Evolutionary conservation across 331 rosid species (phyloP), one percentile per base, ranked within the genome.

Genomic region (Cucumis variabilis): DNA sequence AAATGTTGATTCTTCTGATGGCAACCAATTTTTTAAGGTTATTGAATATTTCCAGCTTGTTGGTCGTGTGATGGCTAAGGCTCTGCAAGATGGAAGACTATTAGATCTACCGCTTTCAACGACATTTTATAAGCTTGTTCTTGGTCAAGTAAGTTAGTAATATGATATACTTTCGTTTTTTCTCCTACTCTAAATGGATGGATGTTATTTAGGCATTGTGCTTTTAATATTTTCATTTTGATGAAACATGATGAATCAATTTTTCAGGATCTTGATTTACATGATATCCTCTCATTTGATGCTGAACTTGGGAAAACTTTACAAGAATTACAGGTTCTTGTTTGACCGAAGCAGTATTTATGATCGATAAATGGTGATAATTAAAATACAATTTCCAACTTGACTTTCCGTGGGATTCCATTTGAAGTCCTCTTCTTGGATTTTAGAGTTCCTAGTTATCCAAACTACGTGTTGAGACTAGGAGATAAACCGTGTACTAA

Each of bases 41-140:
- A 91, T 92, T 0, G 99, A 97, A 87, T 94, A 97, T 92, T 97
- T 94, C 91, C 96, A 98, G 88, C 86, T 97, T 85, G 89, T 97
- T 27, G 99, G 99, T 24, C 98, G 98, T 48, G 98, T 94, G 69
- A 92, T 93, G 92, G 99, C 99, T 44, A 97, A 97, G 90, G 99
- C 99, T 88, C 98, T 97, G 83, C 99, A 97, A 91, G 99, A 97
- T 92, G 99, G 99, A 73, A 94, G 99, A 81, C 91, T 97, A 14
- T 88, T 97, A 92, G 99, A 97, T 90, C 90, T 97, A 85, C 99
- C 99, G 9, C 92, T 97, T 28, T 97, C 99, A 15, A 89, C 93
- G 41, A 94, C 99, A 67, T 96, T 97, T 90, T 96, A 92, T 90
- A 97, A 96, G 91, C 93, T 97, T 73, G 92, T 97, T 87, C 97